Evolutionary conservation across 345 rosid species (phyloP).

Genomic region (Corchorus capsularis): DNA sequence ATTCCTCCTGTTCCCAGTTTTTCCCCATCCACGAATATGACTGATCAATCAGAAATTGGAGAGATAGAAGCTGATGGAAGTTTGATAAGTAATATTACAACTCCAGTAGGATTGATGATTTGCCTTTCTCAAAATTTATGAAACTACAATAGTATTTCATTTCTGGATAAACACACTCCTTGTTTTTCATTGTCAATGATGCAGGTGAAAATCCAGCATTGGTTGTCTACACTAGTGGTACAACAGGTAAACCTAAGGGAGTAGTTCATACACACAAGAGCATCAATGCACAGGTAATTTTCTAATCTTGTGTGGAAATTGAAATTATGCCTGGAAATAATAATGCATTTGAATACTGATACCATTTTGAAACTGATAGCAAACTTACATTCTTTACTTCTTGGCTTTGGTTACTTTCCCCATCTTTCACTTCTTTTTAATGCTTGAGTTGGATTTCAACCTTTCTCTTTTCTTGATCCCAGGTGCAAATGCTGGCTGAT

Average conservation of each 20-base stretch:
- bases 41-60: conserved; percentile 40
- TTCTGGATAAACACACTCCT: conserved; percentile 9
- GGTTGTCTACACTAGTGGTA: conserved; percentile 93
- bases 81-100: conserved; percentile 36
- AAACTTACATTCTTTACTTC: background rate
- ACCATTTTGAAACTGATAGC: background rate
- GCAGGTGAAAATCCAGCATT: conserved; percentile 85
- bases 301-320: background rate
- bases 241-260: conserved; percentile 99
- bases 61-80: conserved; percentile 38
- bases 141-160: background rate
- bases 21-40: conserved; percentile 34
- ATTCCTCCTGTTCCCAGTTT: conserved; percentile 55
- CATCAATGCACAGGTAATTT: conserved; percentile 74
- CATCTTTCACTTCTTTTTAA: background rate
- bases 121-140: conserved; percentile 10
- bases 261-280: conserved; percentile 91
- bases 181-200: conserved; percentile 29
- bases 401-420: conserved; percentile 15
- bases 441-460: conserved; percentile 19
- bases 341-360: conserved; percentile 2
- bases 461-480: conserved; percentile 20
- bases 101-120: conserved; percentile 24
- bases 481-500: conserved; percentile 82
- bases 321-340: background rate